Conservation (phyloP, 1,284 basidiomycete genomes). For the Peniophora sp. region DNA sequence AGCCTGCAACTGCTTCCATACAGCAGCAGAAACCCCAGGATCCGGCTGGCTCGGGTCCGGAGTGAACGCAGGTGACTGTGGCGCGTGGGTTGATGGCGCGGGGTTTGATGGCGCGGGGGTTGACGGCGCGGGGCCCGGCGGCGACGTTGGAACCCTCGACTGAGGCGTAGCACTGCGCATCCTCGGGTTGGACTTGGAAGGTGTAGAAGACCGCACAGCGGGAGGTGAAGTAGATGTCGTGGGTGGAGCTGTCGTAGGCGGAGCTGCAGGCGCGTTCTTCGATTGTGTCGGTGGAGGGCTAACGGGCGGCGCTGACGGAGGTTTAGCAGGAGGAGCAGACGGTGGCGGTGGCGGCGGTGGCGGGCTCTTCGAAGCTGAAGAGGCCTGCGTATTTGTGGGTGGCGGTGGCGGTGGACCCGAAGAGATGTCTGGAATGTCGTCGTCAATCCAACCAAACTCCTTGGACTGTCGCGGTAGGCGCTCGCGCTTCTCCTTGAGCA, state of each 20-base stretch:
- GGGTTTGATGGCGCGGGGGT: neutral
- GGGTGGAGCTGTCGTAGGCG: no score
- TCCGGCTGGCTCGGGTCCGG: neutral
- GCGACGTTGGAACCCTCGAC: no score
- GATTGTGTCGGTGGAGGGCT: no score
- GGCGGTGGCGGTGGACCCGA: neutral
- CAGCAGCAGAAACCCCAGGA: neutral
- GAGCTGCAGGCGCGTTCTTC: no score
- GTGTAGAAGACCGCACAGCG: no score
- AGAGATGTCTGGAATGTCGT: neutral
- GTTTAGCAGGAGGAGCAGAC: neutral
- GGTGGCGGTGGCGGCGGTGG: neutral
- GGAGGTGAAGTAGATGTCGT: no score
- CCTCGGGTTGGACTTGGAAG: no score
- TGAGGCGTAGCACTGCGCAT: no score
- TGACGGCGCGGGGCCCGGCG: no score
- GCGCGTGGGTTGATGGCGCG: no score
- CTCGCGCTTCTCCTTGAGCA: slow-evolving; percentile 17
- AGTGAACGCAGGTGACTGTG: neutral
- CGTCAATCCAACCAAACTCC: neutral
- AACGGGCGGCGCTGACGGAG: no score
- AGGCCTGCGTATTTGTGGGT: neutral
- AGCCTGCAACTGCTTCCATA: neutral
- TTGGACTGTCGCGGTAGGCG: slow-evolving; percentile 5
- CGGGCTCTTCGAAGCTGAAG: neutral